These are phyloP conservation scores for Phlyctochytrium arcticum DNA, from an alignment of 192 early-diverging fungal genomes.

Conservation along the genomic window DNA sequence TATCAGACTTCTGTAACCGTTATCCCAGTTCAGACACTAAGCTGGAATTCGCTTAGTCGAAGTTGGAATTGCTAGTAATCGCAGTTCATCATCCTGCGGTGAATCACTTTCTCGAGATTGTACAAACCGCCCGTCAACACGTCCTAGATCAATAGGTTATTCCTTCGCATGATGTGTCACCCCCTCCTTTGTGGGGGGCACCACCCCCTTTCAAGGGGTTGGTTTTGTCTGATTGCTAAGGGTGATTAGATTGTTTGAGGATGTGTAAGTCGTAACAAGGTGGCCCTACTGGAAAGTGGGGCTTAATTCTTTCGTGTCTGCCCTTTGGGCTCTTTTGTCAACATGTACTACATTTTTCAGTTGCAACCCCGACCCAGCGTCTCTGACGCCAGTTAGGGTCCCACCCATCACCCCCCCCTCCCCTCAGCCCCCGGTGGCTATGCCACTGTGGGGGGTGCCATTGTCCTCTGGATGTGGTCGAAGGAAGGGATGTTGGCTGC, in stretches of 20 bases:
- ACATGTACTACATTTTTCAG: too few species aligned
- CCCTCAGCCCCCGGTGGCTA: too few species aligned
- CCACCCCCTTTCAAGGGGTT: too few species aligned
- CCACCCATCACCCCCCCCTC: too few species aligned
- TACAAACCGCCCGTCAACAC: constrained; percentile 23
- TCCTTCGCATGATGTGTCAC: background rate
- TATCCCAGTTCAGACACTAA: constrained; percentile 11
- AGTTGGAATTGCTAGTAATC: constrained; percentile 32
- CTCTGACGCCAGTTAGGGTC: too few species aligned
- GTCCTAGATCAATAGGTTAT: background rate
- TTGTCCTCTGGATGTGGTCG: too few species aligned
- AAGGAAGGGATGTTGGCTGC: too few species aligned
- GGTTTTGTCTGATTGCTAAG: background rate
- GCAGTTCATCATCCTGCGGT: constrained; percentile 18
- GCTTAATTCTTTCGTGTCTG: too few species aligned
- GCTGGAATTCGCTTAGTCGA: constrained; percentile 21
- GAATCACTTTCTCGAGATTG: constrained; percentile 20
- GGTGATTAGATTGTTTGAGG: background rate
- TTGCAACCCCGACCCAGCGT: too few species aligned
- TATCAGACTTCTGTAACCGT: constrained; percentile 9
- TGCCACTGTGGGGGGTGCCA: too few species aligned
- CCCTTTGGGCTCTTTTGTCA: too few species aligned
- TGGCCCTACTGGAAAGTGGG: constrained; percentile 10
- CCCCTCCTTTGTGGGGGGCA: too few species aligned
- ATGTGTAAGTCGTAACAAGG: constrained; percentile 21